phyloP scores from a whole-genome alignment of 805 yeast genomes.

The Wickerhamiella cacticola region DNA sequence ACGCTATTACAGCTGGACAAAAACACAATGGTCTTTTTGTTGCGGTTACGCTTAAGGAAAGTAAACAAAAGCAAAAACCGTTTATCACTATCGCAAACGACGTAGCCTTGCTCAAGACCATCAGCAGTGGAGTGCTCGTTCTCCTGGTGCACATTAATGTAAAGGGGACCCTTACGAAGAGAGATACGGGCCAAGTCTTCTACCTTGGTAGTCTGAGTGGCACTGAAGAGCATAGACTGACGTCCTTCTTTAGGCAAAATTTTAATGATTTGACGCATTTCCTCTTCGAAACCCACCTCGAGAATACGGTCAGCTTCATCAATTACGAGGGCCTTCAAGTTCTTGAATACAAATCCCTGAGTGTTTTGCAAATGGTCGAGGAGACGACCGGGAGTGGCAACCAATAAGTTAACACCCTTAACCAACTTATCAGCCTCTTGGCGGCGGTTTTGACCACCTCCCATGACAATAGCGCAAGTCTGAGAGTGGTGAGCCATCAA shows the following conservation, averaged over 20 bases:
- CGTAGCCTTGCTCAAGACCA: constrained; percentile 97
- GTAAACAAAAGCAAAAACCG: constrained; percentile 83
- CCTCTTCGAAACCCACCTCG: constrained; percentile 98
- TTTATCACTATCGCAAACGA: constrained; percentile 92
- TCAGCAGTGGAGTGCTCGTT: constrained; percentile 83
- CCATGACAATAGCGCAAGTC: constrained; percentile 92
- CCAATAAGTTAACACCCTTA: constrained; percentile 85
- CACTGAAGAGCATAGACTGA: constrained; percentile 96
- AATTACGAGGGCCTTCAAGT: constrained; percentile 82
- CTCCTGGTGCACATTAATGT: constrained; percentile 83
- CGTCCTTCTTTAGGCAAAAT: constrained; percentile 86
- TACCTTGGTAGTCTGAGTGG: constrained; percentile 97
- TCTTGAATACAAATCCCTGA: constrained; percentile 83
- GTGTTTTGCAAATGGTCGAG: constrained; percentile 96
- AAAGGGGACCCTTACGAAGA: constrained; percentile 80
- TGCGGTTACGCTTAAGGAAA: constrained; percentile 81
- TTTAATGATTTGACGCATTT: constrained; percentile 92
- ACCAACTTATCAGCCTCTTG: constrained; percentile 90
- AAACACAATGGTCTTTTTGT: constrained; percentile 82
- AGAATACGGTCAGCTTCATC: constrained; percentile 98
- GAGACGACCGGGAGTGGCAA: constrained; percentile 96
- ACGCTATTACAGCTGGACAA: constrained; percentile 95
- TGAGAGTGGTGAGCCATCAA: constrained; percentile 82
- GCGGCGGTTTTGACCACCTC: constrained; percentile 88
- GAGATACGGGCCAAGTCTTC: constrained; percentile 97